Evolutionary conservation across 352 stramenopile genomes (phyloP).

Genomic region (Albugo laibachii): DNA sequence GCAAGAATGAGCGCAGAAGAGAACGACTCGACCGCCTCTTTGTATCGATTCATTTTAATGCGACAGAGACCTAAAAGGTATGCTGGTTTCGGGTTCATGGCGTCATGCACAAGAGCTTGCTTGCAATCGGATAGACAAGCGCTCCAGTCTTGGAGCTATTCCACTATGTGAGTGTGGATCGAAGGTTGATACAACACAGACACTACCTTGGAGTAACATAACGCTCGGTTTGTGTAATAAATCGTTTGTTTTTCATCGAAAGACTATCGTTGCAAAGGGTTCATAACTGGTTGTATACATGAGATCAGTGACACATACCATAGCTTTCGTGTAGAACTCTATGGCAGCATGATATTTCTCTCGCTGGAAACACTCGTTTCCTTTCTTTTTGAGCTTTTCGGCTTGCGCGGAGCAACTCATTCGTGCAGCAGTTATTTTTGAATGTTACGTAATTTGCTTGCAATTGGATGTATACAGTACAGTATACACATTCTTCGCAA

Average conservation of each 20-base stretch:
- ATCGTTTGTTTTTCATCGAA: constrained; percentile 30
- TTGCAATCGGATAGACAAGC: constrained; percentile 42
- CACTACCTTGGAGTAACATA: constrained; percentile 46
- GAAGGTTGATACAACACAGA: not conserved
- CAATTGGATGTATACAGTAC: no score
- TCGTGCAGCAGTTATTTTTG: not conserved
- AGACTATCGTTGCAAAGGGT: constrained; percentile 12
- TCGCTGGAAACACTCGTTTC: constrained; percentile 66
- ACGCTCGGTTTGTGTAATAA: constrained; percentile 65
- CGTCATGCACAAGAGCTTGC: constrained; percentile 26
- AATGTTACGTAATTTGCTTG: no score
- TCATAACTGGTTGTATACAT: not conserved
- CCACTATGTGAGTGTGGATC: not conserved
- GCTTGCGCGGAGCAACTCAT: constrained; percentile 25
- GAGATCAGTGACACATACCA: constrained; percentile 16
- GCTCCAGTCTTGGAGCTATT: constrained; percentile 34
- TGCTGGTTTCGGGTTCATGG: constrained; percentile 49
- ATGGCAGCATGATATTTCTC: constrained; percentile 56
- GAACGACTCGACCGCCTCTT: constrained; percentile 28
- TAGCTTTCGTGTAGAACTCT: constrained; percentile 75
- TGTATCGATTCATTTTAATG: constrained; percentile 23
- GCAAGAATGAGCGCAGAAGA: constrained; percentile 22
- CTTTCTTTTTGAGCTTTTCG: constrained; percentile 55
- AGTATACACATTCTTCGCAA: no score
- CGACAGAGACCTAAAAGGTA: constrained; percentile 53